Base-by-base conservation (phyloP, 2,329 filamentous ascomycete genomes). In the Claviceps monticola region DNA sequence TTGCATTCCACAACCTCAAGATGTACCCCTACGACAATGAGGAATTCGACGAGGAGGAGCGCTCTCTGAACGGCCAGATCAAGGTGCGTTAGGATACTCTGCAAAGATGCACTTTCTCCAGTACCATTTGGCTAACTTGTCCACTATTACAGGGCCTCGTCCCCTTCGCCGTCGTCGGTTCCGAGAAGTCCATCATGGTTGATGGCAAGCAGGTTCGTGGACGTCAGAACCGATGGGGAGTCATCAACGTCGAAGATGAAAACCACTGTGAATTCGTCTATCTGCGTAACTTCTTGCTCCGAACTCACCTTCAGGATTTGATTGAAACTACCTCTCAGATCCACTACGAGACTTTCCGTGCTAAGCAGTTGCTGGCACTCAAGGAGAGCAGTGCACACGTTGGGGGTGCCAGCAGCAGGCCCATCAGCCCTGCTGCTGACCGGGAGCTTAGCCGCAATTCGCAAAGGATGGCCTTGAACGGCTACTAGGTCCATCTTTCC, bases 21-120 rank as follows among this genome's bases (percentile, higher is more conserved):
- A 98, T 98, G 93, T 98, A 95, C 78, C 93, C 93, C 55, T 98
- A 98, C 71, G 93, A 98, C 71, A 97, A 96, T 68, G 93, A 98
- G 64, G 93, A 98, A 78, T 85, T 97, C 62, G 93, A 98, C 66
- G 86, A 93, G 58, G 93, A 98, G 76, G 93, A 98, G 76, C 85
- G 88, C 62, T 83, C 84, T 56, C 77, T 95, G 72, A 97, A 97
- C 74, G 83, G 82, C 54, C 87, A 95, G 68, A 98, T 98, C 75
- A 97, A 97, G 86, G 90, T 94, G 73, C 55, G 73, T 62, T 23
- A 1, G 14, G 8, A 39, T 26, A n/a, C 21, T 36, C 8, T 16
- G 17, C 14, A 29, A 8, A 23, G 26, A 17, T 46, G 11, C 9
- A 11, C 29, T 34, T 9, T 43, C 16, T 17, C 5, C 11, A 17